phyloP scores from a whole-genome alignment of 805 yeast genomes.

The Danielozyma ontarioensis region DNA sequence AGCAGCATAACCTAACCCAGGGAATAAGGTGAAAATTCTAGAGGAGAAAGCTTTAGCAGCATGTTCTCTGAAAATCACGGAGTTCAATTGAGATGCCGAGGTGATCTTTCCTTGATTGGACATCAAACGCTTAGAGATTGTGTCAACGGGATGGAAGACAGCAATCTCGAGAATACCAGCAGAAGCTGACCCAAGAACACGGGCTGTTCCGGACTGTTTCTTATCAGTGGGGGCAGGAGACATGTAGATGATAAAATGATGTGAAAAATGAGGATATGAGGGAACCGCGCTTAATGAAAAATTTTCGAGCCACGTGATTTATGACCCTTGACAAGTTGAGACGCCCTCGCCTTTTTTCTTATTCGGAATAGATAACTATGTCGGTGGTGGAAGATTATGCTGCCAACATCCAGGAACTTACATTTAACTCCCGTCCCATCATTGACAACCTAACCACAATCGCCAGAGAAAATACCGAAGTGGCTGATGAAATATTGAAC shows the following conservation, averaged over 20 bases:
- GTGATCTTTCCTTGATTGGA: constrained; percentile 70
- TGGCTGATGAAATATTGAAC: constrained; percentile 71
- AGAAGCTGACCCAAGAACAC: constrained; percentile 95
- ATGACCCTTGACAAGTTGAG: too few relatives aligned
- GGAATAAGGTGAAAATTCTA: constrained; percentile 81
- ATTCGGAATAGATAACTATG: not conserved
- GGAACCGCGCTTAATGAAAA: constrained; percentile 3
- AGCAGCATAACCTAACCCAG: constrained; percentile 98
- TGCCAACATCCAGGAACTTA: constrained; percentile 66
- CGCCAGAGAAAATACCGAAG: constrained; percentile 78
- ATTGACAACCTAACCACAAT: constrained; percentile 78
- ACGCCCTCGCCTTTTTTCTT: too few relatives aligned
- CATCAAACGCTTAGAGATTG: constrained; percentile 94
- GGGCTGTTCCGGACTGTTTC: constrained; percentile 83
- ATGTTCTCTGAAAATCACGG: constrained; percentile 80
- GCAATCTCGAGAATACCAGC: constrained; percentile 97
- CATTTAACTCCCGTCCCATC: constrained; percentile 86
- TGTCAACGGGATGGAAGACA: constrained; percentile 98
- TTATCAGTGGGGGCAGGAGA: constrained; percentile 50
- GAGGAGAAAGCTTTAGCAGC: constrained; percentile 66
- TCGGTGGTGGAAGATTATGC: constrained; percentile 50
- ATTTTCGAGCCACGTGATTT: constrained; percentile 1
- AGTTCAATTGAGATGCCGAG: constrained; percentile 62
- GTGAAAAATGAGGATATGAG: too few relatives aligned
- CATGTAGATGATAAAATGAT: constrained; percentile 14